Base-by-base conservation (phyloP, 805 yeast species). In the Candida michaelii region DNA sequence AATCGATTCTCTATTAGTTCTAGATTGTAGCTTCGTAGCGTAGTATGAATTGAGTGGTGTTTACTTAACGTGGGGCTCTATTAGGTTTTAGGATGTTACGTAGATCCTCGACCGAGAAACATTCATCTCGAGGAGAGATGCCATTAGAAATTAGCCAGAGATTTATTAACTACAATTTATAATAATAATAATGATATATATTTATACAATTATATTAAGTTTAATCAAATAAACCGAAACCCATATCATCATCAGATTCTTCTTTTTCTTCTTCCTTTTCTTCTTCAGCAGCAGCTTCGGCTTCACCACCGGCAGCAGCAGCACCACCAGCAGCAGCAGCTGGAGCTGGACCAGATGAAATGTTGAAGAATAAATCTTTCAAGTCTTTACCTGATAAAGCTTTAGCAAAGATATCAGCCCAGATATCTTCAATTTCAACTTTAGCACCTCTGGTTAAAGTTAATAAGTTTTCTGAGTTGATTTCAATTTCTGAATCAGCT, bases 331-430 rank as follows among this genome's bases (percentile, higher is more conserved):
- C 53, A 41, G 58, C 54, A 42, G 65, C 65, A 59, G 56, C 66
- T 46, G 70, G 62, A 59, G 74, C 74, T 52, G 75, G 70, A 50
- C 59, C 74, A 56, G 74, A 52, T 41, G 69, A 62, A 60, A 71
- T 62, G 74, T 71, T 71, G 69, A 71, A 71, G 73, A 71, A 71
- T 46, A 68, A 65, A 48, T 68, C 74, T 64, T 70, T 69, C 65
- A 71, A 69, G 69, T 71, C 58, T 62, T 68, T 60, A 53, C 71
- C 71, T 48, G 65, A 70, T 56, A 71, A 66, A 54, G 76, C 76
- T 63, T 68, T 70, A 56, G 76, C 66, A 63, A 57, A 71, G 56
- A 71, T 59, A 59, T 70, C 74, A 52, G 74, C 62, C 76, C 76
- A 71, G 63, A 71, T 69, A 44, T 60, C 55, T 62, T 71, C 75